phyloP scores from a whole-genome alignment of 2,329 filamentous ascomycete genomes.

The Diaporthe ampelina region DNA sequence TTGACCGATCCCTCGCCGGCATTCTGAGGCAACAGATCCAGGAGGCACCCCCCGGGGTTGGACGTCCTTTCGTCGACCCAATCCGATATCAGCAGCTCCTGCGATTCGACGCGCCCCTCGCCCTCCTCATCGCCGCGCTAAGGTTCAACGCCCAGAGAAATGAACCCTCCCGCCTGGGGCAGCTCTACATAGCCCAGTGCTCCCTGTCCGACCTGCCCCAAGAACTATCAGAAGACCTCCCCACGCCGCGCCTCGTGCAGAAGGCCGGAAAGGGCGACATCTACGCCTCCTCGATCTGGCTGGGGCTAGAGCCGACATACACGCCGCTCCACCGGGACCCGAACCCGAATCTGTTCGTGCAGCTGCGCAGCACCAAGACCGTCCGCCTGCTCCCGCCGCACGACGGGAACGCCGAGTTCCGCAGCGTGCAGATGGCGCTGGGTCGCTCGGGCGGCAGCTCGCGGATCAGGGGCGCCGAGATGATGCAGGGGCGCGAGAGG shows the following conservation, averaged over 20 bases:
- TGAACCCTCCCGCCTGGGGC: conserved; percentile 42
- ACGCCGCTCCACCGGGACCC: conserved; percentile 94
- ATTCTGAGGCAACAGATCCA: conserved; percentile 25
- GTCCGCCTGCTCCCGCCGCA: conserved; percentile 79
- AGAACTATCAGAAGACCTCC: conserved; percentile 74
- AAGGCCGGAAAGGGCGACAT: conserved; percentile 81
- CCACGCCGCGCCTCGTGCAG: conserved; percentile 74
- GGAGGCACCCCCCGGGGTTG: no score
- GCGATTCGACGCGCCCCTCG: conserved; percentile 72
- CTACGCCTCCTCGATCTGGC: conserved; percentile 90
- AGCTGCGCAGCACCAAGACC: conserved; percentile 80
- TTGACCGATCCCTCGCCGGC: conserved; percentile 14
- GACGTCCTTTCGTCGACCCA: no score
- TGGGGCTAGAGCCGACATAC: conserved; percentile 87
- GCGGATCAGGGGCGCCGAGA: conserved; percentile 81
- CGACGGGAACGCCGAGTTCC: conserved; percentile 75
- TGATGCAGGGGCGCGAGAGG: conserved; percentile 89
- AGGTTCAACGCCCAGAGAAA: conserved; percentile 58
- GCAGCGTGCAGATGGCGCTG: conserved; percentile 59
- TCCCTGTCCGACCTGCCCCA: conserved; percentile 77
- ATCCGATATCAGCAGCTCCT: conserved; percentile 56
- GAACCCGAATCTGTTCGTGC: conserved; percentile 92
- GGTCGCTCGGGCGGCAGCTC: conserved; percentile 54
- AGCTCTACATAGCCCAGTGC: conserved; percentile 91
- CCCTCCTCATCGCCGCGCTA: conserved; percentile 72